Evolutionary conservation across 805 yeast genomes (phyloP), one percentile per base, ranked within the genome.

Genomic region (Jamesozyma jinghongensis): DNA sequence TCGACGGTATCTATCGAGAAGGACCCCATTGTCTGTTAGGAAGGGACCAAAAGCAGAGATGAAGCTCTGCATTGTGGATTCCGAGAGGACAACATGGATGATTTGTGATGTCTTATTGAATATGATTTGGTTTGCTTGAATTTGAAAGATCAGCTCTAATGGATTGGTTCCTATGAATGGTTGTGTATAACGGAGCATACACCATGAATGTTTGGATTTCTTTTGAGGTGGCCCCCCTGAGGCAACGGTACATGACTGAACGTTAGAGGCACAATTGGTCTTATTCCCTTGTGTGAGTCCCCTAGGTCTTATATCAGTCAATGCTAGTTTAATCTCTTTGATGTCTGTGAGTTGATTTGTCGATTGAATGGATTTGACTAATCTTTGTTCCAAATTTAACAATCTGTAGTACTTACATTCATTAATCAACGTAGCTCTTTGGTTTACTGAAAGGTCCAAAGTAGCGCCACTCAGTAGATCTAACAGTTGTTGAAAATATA

Each of bases 321-420:
- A 44, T 26, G 67, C 56, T 2, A 85, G 42, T 0, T 74, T 47
- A 7, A 86, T 81, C 47, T 82, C 92, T 47, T 75, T 75, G 1
- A 53, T 38, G 22, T 40, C 41, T 19, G 14, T 36, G 25, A 34
- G 35, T 36, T 48, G 49, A 20, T 48, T 48, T n/a, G 33, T 16
- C 2, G 18, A 25, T 7, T 32, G 25, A 11, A 28, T 34, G 11
- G 38, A 19, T 7, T 42, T 42, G 6, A 45, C 37, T 31, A 46
- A 55, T 43, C 69, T 63, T 61, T 86, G 94, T 55, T 83, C 92
- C 29, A 87, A 64, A 25, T 77, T 85, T 36, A 74, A 63, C 50
- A 87, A 79, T 31, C 88, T 67, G 57, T 84, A 87, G 60, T 81
- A 87, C 36, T 73, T 69, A 48, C 92, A 82, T 53, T 87, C 96